Base-by-base conservation (phyloP, 2,329 filamentous ascomycete genomes). In the Helminthosporium solani region DNA sequence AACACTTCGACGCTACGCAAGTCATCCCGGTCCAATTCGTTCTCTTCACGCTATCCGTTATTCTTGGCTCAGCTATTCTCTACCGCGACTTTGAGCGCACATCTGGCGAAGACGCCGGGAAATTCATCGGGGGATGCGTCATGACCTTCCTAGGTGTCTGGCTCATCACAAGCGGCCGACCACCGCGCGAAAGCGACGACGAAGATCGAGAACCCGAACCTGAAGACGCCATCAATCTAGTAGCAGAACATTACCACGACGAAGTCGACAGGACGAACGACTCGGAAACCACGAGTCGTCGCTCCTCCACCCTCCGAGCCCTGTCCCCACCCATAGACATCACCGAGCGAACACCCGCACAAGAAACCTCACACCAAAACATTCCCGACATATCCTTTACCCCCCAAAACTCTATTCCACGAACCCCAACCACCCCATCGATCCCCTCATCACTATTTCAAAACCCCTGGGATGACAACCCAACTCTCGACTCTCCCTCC, bases 1-100 rank as follows among this genome's bases (percentile, higher is more conserved):
- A 96, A 67, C 84, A 88, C 37, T 99, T 97, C 74, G 90, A 96
- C 70, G 96, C 94, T 6, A 99, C 94, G 0, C 90, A 96, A 68
- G 94, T 99, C 57, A 99, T 99, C 53, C 94, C 94, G 0, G 94
- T 94, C 12, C 94, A 99, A 64, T 99, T 99, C 60, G 94, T 99
- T 40, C 82, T 95, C 53, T 99, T 99, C 69, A 99, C 94, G 0
- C 78, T 99, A 7, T 95, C 88, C 5, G 94, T 97, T 52, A 97
- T 99, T 58, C 79, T 96, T 41, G 94, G 94, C 46, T 96, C 91
- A 61, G 92, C 92, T 1, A 80, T 99, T 7, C 74, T 99, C 5
- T 99, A 97, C 67, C 85, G 92, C 40, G 94, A 99, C 68, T 99
- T 99, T 62, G 88, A 97, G 68, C 85, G 87, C 33, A 88, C 89